Percentiles rank a stretch among this genome's conserved stretches.
Evolutionary conservation across 2,329 filamentous ascomycete genomes (phyloP).

Genomic region (Botrytis galanthina): DNA sequence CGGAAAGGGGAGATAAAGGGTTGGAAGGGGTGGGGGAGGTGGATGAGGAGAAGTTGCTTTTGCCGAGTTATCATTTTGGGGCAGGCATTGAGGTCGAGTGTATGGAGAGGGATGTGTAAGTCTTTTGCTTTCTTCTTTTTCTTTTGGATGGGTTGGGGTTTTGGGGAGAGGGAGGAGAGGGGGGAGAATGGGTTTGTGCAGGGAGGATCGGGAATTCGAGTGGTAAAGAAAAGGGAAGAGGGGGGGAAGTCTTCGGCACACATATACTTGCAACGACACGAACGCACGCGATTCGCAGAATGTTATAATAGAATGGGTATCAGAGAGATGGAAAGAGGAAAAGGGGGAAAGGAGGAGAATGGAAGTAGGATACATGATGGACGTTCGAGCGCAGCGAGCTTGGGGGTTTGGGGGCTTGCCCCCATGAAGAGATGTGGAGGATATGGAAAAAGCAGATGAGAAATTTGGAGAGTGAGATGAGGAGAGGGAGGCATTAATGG

Average conservation of each 20-base stretch:
- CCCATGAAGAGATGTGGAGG: not conserved
- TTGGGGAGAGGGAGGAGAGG: not conserved
- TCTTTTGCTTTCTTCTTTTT: slow-evolving; percentile 26
- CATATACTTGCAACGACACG: slow-evolving; percentile 81
- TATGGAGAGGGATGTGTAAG: slow-evolving; percentile 71
- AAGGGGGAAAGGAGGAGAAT: not conserved
- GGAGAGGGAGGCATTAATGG: not conserved
- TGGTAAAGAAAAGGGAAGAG: not conserved
- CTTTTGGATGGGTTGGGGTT: not conserved
- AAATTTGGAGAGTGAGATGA: not conserved
- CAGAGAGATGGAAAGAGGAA: not conserved
- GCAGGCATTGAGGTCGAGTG: slow-evolving; percentile 68
- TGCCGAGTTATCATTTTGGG: slow-evolving; percentile 65
- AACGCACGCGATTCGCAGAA: not conserved
- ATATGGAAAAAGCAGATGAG: not conserved
- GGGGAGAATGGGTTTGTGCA: not conserved
- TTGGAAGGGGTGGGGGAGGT: slow-evolving; percentile 7
- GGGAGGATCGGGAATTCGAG: not conserved
- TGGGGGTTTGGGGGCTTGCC: slow-evolving; percentile 12
- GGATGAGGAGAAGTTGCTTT: slow-evolving; percentile 30
- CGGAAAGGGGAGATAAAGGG: not conserved
- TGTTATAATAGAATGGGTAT: not conserved
- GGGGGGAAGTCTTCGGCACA: slow-evolving; percentile 39
- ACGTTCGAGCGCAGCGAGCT: slow-evolving; percentile 4
- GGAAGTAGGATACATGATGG: not conserved